phyloP scores from a whole-genome alignment of 139 green algal species.

The Micractinium sp. region DNA sequence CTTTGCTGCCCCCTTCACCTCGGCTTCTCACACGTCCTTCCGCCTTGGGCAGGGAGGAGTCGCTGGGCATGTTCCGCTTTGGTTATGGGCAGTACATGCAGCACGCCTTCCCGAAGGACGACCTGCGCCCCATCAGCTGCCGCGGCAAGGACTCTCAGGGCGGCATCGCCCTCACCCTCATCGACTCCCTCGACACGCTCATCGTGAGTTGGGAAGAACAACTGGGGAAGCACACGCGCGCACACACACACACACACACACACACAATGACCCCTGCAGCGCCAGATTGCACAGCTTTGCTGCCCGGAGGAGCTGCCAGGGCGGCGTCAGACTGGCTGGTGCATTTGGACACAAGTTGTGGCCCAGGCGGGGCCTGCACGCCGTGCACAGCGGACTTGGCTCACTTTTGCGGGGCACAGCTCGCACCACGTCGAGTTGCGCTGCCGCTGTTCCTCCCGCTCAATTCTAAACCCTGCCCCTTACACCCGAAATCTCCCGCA shows the following conservation, averaged over 20 bases:
- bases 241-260: too few species aligned
- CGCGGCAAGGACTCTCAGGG: constrained; percentile 80
- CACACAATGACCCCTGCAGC: too few species aligned
- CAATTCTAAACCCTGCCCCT: not conserved
- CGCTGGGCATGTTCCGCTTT: constrained; percentile 75
- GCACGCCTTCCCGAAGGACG: constrained; percentile 82
- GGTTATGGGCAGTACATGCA: constrained; percentile 77
- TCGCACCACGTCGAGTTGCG: too few species aligned
- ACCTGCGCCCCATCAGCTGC: constrained; percentile 84
- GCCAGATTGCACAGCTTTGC: too few species aligned
- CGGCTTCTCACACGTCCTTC: not conserved
- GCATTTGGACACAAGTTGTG: too few species aligned
- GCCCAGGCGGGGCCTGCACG: too few species aligned
- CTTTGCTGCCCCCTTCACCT: not conserved
- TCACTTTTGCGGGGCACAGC: too few species aligned
- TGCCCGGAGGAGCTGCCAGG: too few species aligned
- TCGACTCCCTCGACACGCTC: constrained; percentile 88
- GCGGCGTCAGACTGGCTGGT: too few species aligned
- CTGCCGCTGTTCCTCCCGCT: too few species aligned
- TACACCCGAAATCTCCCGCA: constrained; percentile 22
- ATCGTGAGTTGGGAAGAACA: constrained; percentile 68
- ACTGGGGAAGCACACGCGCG: too few species aligned
- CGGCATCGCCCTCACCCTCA: constrained; percentile 81
- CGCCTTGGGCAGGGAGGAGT: constrained; percentile 56
- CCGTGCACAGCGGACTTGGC: too few species aligned